These are phyloP conservation scores for Aspergillus tanneri DNA, from an alignment of 2,329 filamentous ascomycete species.

Conservation along the genomic window DNA sequence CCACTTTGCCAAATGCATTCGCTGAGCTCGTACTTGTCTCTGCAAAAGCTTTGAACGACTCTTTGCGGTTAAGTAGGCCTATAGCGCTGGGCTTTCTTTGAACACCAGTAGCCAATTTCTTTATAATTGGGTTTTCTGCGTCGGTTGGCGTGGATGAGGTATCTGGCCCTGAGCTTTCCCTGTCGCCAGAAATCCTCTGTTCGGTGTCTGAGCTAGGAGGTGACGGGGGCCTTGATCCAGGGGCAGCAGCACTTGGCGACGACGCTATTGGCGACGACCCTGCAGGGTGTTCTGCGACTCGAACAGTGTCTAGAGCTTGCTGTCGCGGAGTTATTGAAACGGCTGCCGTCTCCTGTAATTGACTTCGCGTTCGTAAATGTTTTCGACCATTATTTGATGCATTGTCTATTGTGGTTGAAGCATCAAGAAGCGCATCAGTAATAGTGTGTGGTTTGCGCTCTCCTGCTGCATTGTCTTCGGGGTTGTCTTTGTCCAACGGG, in stretches of 20 bases:
- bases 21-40: conserved; percentile 64
- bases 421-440: conserved; percentile 85
- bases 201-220: conserved; percentile 36
- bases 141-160: conserved; percentile 33
- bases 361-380: conserved; percentile 41
- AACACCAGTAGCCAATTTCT: conserved; percentile 28
- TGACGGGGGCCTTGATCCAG: conserved; percentile 35
- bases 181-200: conserved; percentile 28
- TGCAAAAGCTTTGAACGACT: conserved; percentile 60
- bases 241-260: conserved; percentile 33
- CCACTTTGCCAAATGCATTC: conserved; percentile 65
- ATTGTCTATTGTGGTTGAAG: conserved; percentile 82
- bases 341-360: conserved; percentile 34
- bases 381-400: conserved; percentile 49
- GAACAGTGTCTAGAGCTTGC: conserved; percentile 24
- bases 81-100: conserved; percentile 56
- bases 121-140: conserved; percentile 29
- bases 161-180: conserved; percentile 28
- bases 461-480: conserved; percentile 31
- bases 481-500: conserved; percentile 20
- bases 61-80: conserved; percentile 58
- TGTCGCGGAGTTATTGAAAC: conserved; percentile 17
- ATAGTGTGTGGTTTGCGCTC: conserved; percentile 68
- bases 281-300: conserved; percentile 26
- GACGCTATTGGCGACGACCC: conserved; percentile 37